Conservation (phyloP, 2,329 filamentous ascomycete genomes). For the Aspergillus sclerotialis region DNA sequence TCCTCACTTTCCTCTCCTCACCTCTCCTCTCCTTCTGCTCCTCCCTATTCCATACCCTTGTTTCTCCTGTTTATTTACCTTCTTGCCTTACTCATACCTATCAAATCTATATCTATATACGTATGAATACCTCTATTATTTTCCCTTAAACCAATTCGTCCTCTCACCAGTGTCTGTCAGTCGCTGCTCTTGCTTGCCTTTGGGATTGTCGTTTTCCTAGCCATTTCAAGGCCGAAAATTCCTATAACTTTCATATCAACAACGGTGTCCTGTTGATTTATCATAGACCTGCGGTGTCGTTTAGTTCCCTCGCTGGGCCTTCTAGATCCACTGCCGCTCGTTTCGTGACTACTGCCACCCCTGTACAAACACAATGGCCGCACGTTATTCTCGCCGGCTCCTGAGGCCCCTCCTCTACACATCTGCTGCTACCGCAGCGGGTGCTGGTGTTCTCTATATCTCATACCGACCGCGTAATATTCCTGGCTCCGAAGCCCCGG, state of each 20-base stretch:
- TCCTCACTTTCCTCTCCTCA: conserved; percentile 1
- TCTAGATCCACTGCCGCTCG: too few species aligned
- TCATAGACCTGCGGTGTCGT: too few species aligned
- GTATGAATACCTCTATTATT: background rate
- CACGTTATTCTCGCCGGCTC: conserved; percentile 41
- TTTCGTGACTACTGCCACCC: background rate
- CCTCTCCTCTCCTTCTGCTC: background rate
- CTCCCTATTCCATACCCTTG: background rate
- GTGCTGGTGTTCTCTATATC: conserved; percentile 53
- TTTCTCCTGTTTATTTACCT: background rate
- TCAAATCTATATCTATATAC: background rate
- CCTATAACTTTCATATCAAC: too few species aligned
- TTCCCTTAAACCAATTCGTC: background rate
- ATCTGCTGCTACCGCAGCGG: conserved; percentile 47
- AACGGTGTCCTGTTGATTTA: too few species aligned
- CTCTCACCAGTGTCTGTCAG: background rate
- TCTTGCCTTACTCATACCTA: background rate
- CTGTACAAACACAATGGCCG: conserved; percentile 24
- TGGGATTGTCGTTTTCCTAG: background rate
- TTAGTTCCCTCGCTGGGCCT: too few species aligned
- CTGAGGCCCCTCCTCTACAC: conserved; percentile 55
- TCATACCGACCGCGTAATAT: conserved; percentile 59
- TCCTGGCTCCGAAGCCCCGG: conserved; percentile 55
- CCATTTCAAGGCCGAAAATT: too few species aligned
- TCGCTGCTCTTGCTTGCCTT: background rate